phyloP scores from a whole-genome alignment of 2,329 filamentous ascomycete species.

The Exophiala sp. region DNA sequence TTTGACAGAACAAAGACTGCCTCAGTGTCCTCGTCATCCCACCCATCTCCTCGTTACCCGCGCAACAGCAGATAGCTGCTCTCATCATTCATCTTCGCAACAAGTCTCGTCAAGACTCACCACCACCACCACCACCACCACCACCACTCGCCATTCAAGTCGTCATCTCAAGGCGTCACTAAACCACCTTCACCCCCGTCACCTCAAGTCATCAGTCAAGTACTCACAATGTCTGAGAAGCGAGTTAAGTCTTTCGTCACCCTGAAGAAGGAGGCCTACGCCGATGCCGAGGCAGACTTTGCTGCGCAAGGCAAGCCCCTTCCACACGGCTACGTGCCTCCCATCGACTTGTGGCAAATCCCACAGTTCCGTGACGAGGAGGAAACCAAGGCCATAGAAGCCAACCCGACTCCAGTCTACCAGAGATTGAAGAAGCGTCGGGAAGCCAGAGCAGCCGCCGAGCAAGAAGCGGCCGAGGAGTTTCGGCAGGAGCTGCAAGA shows the following conservation, averaged over 20 bases:
- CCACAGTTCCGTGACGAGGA: conserved; percentile 1
- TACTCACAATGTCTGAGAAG: not conserved
- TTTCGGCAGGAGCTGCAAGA: not conserved
- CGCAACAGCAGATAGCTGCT: too few relatives aligned
- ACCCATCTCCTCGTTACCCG: too few relatives aligned
- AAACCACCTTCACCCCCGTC: too few relatives aligned
- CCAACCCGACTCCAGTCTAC: not conserved
- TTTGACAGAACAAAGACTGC: not conserved
- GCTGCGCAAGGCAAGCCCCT: not conserved
- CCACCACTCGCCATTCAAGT: too few relatives aligned
- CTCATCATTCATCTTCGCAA: too few relatives aligned
- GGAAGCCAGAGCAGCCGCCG: not conserved
- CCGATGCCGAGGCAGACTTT: not conserved
- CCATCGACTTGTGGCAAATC: not conserved
- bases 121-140: too few relatives aligned
- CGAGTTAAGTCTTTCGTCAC: not conserved
- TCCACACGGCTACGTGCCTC: not conserved
- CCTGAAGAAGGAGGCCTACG: conserved; percentile 2
- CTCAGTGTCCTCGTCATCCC: not conserved
- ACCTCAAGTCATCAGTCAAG: too few relatives aligned
- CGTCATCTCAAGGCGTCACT: too few relatives aligned
- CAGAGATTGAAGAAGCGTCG: not conserved
- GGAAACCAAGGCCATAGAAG: not conserved
- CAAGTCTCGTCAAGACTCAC: too few relatives aligned
- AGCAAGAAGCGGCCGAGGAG: not conserved